Conservation (phyloP, 2,329 filamentous ascomycete genomes). For the Fusarium neocosmosporiellum region DNA sequence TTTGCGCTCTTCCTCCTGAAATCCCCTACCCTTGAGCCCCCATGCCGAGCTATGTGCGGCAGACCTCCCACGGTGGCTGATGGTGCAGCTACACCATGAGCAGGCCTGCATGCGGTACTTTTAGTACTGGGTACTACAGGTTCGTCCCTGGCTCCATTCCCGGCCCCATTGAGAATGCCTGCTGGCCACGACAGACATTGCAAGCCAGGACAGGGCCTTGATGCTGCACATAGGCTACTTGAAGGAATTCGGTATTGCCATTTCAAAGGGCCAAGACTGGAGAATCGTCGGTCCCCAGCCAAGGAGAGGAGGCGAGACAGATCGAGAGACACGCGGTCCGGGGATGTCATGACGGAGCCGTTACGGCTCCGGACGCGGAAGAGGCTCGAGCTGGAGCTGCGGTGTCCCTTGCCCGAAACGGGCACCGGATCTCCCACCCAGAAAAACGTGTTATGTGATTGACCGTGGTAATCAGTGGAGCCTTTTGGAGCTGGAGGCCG, state of each 20-base stretch:
- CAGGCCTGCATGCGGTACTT: conserved; percentile 15
- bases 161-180: background rate
- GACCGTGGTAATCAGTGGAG: conserved; percentile 30
- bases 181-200: background rate
- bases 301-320: background rate
- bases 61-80: conserved; percentile 15
- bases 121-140: conserved; percentile 19
- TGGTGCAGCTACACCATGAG: conserved; percentile 20
- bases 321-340: background rate
- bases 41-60: conserved; percentile 15
- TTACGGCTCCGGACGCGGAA: conserved; percentile 26
- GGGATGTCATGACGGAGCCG: conserved; percentile 21
- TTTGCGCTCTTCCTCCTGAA: background rate
- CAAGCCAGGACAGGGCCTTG: background rate
- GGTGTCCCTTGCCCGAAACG: conserved; percentile 21
- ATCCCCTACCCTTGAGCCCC: background rate
- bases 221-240: background rate
- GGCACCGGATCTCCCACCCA: conserved; percentile 5
- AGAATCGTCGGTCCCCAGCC: background rate
- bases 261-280: background rate
- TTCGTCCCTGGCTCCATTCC: conserved; percentile 21
- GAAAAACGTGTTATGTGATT: conserved; percentile 43
- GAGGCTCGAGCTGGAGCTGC: conserved; percentile 4
- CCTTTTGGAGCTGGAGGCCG: background rate
- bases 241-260: background rate